Base-by-base conservation (phyloP, 75 land plant genomes). In the Chamaecyparis obtusa region DNA sequence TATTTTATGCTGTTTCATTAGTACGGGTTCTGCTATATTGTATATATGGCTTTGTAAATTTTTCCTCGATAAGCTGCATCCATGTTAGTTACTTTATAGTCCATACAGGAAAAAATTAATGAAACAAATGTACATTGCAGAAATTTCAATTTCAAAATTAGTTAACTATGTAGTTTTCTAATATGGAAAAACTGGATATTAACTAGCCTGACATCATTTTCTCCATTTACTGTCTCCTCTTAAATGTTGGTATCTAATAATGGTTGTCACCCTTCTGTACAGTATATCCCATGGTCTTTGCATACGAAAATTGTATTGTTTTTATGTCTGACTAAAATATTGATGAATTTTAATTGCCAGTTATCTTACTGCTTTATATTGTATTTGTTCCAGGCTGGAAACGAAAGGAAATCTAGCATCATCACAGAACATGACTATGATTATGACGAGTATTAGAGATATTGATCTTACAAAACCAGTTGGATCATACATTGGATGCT, bases 381-480 rank as follows among this genome's bases (percentile, higher is more conserved):
- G n/a, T 41, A 21, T 39, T 43, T 76, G n/a, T 2, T 43, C 10
- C 83, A 81, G 83, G 83, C 83, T 81, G 83, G 46, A 81, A 81
- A 46, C 33, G 51, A 81, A 30, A 32, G 49, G 27, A 81, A n/a
- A 81, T 2, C 76, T 32, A 74, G 76, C 76, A 74, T 32, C 36
- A 13, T 14, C 33, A 3, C 76, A 33, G 32, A 8, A 71, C n/a
- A 71, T 71, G 75, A 74, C 76, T 10, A 74, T 74, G 76, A 74
- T 74, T 74, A 74, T 33, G 76, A 74, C 16, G 24, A 67, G 24
- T 67, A 67, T 74, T 36, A 74, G 3, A 74, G 76, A 32, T 74
- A 33, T 33, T 74, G 76, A 74, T 74, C 36, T 74, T 74, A 74
- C 76, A 32, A 74, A 32, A 11, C 76, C 76, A 32, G 33, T 30